Base-by-base conservation (phyloP, 129 eudicot species). In the Lactuca sativa region DNA sequence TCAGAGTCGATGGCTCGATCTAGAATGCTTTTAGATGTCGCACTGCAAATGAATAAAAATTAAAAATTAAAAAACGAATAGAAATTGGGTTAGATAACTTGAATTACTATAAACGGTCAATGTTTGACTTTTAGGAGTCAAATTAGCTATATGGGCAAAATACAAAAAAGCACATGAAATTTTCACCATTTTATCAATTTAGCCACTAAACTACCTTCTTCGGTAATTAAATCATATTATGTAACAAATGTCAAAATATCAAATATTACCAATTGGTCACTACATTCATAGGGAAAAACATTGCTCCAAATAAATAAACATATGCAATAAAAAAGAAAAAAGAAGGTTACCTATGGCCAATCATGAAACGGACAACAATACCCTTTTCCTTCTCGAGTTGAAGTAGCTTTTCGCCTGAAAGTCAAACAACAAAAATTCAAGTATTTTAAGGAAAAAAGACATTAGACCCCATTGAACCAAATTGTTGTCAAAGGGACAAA, bases 1-100 rank as follows among this genome's bases (percentile, higher is more conserved):
- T 88, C 96, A 40, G 96, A 74, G 82, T 85, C 91, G 64, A 88
- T 85, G 69, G 96, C 96, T 69, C 87, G 86, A 77, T 88, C 96
- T 34, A 88, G 70, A 71, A 88, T 85, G 75, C 96, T 88, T 66
- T 85, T 88, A 25, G 91, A 81, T 56, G 86, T 88, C 18, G 91
- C 95, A 5, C 95, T 88, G 82, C 48, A 76, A 53, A 57, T 58
- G 8, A 59, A 37, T 21, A 51, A 25, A 64, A 3, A 1, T 21
- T 25, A 25, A 25, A 25, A 25, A 25, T 0, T 25, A 25, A 25
- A 25, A 25, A 25, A 25, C 2, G 30, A 41, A 25, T 49, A 66
- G 5, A 30, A 18, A 72, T 56, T 70, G 25, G 56, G 41, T 36
- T 51, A 36, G 6, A 36, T 36, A 36, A 36, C 6, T 36, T 36